phyloP scores from a whole-genome alignment of 768 basidiomycete species.

The Auricularia heimuer region DNA sequence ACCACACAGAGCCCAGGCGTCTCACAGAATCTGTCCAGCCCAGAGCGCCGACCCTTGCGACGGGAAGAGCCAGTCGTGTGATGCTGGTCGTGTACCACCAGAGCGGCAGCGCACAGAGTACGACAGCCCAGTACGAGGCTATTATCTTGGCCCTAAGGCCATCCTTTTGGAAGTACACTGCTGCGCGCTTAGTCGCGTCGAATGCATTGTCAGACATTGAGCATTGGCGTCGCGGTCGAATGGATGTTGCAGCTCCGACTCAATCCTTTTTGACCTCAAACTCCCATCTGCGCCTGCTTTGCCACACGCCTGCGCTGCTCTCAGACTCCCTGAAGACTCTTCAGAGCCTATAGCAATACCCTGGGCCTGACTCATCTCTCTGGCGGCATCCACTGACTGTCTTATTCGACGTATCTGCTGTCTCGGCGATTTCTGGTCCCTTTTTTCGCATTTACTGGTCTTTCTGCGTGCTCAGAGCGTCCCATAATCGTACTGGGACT shows the following conservation, averaged over 20 bases:
- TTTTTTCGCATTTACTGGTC: neutral
- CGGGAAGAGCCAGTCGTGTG: conserved; percentile 66
- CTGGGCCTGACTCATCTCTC: too few species aligned
- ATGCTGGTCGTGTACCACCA: conserved; percentile 96
- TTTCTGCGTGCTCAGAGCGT: neutral
- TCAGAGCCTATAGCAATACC: too few species aligned
- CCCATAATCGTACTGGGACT: neutral
- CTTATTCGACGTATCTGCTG: too few species aligned
- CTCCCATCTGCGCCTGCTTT: neutral
- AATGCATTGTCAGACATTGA: neutral
- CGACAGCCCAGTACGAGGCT: conserved; percentile 64
- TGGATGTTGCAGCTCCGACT: neutral
- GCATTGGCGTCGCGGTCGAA: neutral
- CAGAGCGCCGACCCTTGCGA: conserved; percentile 44
- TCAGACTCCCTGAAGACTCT: too few species aligned
- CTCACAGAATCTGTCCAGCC: conserved; percentile 14
- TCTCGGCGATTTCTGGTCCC: too few species aligned
- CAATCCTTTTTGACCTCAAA: neutral
- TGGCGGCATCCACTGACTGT: too few species aligned
- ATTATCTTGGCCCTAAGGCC: conserved; percentile 49
- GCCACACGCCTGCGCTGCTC: neutral
- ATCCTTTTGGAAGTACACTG: conserved; percentile 6
- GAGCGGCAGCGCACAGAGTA: conserved; percentile 70
- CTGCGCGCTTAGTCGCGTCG: neutral
- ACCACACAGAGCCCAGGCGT: neutral